A percentile compares a stretch with the other conserved stretches of the same genome.
Evolutionary conservation across 1,284 basidiomycete genomes (phyloP).

Genomic region (Chalciporus sp.): DNA sequence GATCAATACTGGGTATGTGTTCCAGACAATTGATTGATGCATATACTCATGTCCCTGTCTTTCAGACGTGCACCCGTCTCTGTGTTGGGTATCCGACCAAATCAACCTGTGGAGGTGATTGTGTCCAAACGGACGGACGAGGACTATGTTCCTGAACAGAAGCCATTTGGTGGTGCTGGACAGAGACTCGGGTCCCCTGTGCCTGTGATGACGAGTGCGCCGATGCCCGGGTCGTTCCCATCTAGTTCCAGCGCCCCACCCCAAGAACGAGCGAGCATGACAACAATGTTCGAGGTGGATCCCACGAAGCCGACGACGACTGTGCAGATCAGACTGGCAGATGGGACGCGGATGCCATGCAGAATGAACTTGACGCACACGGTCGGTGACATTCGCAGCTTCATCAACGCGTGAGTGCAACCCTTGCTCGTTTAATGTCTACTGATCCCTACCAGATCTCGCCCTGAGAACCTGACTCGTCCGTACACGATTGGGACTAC

Average conservation of each 20-base stretch:
- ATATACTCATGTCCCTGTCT: not conserved
- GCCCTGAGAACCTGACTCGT: slow-evolving; percentile 66
- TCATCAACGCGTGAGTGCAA: slow-evolving; percentile 84
- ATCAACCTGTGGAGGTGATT: slow-evolving; percentile 86
- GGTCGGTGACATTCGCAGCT: slow-evolving; percentile 81
- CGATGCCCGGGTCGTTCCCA: slow-evolving; percentile 65
- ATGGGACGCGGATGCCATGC: slow-evolving; percentile 90
- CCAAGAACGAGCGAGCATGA: slow-evolving; percentile 43
- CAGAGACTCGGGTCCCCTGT: slow-evolving; percentile 80
- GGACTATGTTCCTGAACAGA: slow-evolving; percentile 65
- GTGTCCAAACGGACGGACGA: slow-evolving; percentile 78
- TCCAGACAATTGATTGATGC: not conserved
- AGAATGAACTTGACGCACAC: slow-evolving; percentile 94
- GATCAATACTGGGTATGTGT: slow-evolving; percentile 75
- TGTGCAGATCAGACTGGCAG: slow-evolving; percentile 89
- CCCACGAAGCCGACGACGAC: slow-evolving; percentile 81
- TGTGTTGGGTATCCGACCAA: slow-evolving; percentile 75
- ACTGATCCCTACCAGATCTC: slow-evolving; percentile 53
- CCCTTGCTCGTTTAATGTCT: not conserved
- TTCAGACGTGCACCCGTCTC: slow-evolving; percentile 75
- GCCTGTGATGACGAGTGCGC: slow-evolving; percentile 38
- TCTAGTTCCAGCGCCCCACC: slow-evolving; percentile 6
- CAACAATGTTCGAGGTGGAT: slow-evolving; percentile 80
- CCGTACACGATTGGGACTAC: slow-evolving; percentile 82
- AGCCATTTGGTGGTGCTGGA: slow-evolving; percentile 75